Base-by-base conservation (phyloP, 768 basidiomycete species). In the Panus rudis region DNA sequence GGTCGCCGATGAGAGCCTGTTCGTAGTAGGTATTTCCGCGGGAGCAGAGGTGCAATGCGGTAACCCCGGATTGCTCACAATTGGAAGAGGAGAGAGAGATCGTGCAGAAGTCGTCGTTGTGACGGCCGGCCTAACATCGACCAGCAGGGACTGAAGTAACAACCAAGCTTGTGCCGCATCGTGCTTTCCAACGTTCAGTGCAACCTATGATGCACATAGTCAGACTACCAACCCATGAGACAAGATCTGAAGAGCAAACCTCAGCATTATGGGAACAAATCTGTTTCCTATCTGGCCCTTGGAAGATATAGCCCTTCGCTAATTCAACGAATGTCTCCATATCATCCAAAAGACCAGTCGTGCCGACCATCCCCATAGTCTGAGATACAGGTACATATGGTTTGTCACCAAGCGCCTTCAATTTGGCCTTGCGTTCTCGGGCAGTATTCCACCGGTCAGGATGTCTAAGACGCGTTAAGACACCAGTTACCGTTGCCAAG, bases 161-260 rank as follows among this genome's bases (percentile, higher is more conserved):
- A 76, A 51, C 88, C 88, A 91, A 2, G 69, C 68, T 51, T 86
- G 81, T 1, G 78, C 79, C 3, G 74, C 73, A 4, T 72, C 64
- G 21, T 67, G 54, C 45, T 76, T 72, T 17, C 78, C 78, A 7
- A 68, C 79, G 42, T 74, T 63, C n/a, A 76, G 58, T 6, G 88
- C 86, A 24, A 54, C 45, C 59, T 58, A 31, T 31, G 27, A 32
- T 19, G 28, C 11, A 14, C 20, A 10, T 13, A 19, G 28, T 49
- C 26, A 46, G 48, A 23, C 21, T 24, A 26, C 4, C 37, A 12
- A 11, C 11, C 5, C 27, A 17, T 21, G 8, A 45, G 6, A 30
- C 14, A 33, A 21, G 19, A 23, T 25, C n/a, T 21, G 24, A 43
- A 23, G 10, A 19, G 48, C 63, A 40, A 38, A 69, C 77, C 62